Base-by-base conservation (phyloP, 768 basidiomycete genomes). In the Leccinum arenicola region DNA sequence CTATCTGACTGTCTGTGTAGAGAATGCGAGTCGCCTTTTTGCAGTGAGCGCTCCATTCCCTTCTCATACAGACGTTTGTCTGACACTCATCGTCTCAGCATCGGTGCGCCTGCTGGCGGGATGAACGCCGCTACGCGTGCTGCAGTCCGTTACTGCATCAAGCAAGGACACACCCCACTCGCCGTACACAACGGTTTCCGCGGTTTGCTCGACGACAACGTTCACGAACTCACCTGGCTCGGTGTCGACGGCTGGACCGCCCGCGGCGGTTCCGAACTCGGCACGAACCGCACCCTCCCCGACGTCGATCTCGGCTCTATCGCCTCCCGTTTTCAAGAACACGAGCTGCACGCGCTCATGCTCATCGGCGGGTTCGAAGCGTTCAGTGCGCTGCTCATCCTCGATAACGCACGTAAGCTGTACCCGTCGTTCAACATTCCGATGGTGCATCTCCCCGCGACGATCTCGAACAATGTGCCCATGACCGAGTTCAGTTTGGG, bases 91-190 rank as follows among this genome's bases (percentile, higher is more conserved):
- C 47, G 58, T 57, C 55, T 29, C 48, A 96, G 95, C 68, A 87
- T 95, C 69, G 96, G 97, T 53, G 97, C 97, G 1, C 96, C 97
- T 5, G 97, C 97, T 2, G 96, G 96, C 50, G 97, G 97, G 9
- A 98, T 98, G 93, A 98, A 98, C 70, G 95, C 97, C 2, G 97
- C 96, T 0, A 97, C 94, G 1, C 90, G 96, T 45, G 89, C 95
- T 27, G 94, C 93, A 6, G 94, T 91, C 21, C 88, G 97, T 11
- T 98, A 94, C 77, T 98, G 95, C 72, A 77, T 94, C 62, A 84
- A 86, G 55, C 91, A 94, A 71, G 96, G 97, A 6, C 97, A 99
- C 72, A 89, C 82, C 25, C 89, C 95, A n/a, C 79, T 98, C 43
- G 93, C 88, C 0, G 84, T 99, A 58, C 87, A 96, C 77, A 99